Percentiles rank a stretch among this genome's conserved stretches.
These are phyloP conservation scores for Nakazawaea holstii DNA, from an alignment of 805 yeast genomes.

Conservation along the genomic window DNA sequence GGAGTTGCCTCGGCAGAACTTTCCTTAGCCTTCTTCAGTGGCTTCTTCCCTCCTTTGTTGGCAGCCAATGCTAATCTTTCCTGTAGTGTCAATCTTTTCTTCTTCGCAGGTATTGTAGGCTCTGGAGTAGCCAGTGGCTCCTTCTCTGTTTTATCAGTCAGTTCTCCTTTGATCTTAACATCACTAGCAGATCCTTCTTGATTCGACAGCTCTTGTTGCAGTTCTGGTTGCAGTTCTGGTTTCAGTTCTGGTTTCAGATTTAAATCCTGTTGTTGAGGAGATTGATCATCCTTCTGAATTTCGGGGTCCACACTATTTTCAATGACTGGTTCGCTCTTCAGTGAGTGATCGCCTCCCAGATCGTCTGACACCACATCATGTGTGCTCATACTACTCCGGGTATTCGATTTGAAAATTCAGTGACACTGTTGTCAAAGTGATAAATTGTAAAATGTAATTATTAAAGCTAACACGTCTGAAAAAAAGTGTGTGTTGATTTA, in stretches of 20 bases:
- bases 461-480: too few relatives aligned
- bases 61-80: slow-evolving; percentile 86
- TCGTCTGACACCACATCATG: not conserved
- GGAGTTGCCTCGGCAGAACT: slow-evolving; percentile 10
- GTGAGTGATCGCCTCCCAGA: not conserved
- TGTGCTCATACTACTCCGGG: too few relatives aligned
- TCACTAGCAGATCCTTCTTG: not conserved
- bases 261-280: too few relatives aligned
- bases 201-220: not conserved
- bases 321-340: too few relatives aligned
- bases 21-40: slow-evolving; percentile 8
- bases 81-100: slow-evolving; percentile 69
- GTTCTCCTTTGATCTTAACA: not conserved
- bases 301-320: too few relatives aligned
- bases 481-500: too few relatives aligned
- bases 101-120: slow-evolving; percentile 18
- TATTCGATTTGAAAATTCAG: too few relatives aligned
- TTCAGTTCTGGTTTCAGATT: too few relatives aligned
- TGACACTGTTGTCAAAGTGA: too few relatives aligned
- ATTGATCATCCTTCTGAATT: too few relatives aligned
- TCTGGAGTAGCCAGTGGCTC: not conserved
- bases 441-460: too few relatives aligned
- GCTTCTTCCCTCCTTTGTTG: slow-evolving; percentile 32
- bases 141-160: not conserved
- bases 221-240: too few relatives aligned